Conservation (phyloP, 352 stramenopile genomes). For the Aphanomyces euteiches region DNA sequence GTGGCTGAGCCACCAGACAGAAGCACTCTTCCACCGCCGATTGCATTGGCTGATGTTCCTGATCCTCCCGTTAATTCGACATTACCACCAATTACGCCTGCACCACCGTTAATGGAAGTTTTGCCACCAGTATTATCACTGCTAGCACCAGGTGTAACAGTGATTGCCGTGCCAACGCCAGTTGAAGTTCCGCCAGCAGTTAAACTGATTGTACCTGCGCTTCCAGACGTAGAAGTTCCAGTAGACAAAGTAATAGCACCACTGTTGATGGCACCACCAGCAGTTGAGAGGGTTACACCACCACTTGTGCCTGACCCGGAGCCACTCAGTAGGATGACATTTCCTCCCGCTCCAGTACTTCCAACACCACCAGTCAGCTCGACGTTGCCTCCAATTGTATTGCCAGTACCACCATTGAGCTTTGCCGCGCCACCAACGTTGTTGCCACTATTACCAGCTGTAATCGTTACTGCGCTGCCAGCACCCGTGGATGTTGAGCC, state of each 20-base stretch:
- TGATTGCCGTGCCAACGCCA: conserved; percentile 12
- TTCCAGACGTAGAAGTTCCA: conserved; percentile 22
- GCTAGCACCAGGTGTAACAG: conserved; percentile 10
- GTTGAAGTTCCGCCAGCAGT: conserved; percentile 16
- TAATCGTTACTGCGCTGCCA: conserved; percentile 33
- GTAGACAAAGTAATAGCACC: conserved; percentile 23
- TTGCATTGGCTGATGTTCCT: conserved; percentile 32
- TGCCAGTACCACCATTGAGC: conserved; percentile 29
- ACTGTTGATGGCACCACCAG: conserved; percentile 11
- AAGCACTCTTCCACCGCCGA: conserved; percentile 21
- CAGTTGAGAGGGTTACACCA: conserved; percentile 24
- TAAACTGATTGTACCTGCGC: conserved; percentile 3
- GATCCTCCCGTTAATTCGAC: conserved; percentile 49
- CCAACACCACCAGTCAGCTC: conserved; percentile 32
- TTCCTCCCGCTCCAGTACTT: conserved; percentile 10
- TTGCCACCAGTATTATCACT: conserved; percentile 18
- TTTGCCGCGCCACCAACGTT: conserved; percentile 31
- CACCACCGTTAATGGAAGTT: conserved; percentile 22
- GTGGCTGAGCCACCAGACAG: conserved; percentile 15
- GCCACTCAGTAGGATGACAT: conserved; percentile 19
- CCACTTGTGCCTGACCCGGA: conserved; percentile 8
- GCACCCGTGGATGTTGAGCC: conserved; percentile 3
- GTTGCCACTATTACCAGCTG: conserved; percentile 40
- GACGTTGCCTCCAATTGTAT: conserved; percentile 33
- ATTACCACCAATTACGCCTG: conserved; percentile 22